Evolutionary conservation across 164 flowering plant genomes (phyloP), one percentile per base, ranked within the genome.

Genomic region (Berberis thunbergii): DNA sequence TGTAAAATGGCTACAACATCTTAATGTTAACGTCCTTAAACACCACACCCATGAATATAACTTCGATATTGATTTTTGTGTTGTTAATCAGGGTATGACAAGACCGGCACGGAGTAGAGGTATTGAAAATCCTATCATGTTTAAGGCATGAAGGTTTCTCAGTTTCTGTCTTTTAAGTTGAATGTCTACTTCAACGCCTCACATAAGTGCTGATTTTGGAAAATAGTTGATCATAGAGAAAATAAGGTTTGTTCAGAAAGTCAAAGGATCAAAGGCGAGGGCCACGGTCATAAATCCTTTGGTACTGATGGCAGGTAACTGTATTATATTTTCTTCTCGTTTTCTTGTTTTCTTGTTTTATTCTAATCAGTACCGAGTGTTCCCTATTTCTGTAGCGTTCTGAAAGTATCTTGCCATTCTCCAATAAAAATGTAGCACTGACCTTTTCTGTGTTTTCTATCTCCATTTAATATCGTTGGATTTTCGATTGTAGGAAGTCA

Each of bases 61-160:
- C 41, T 59, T 49, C 49, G 49, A 40, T 58, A 66, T 7, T 49
- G 40, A 41, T 10, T 6, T 60, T 43, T 44, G 41, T 53, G 13
- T 10, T 58, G 44, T 26, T 63, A 61, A 39, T 58, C 66, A 81
- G 87, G 84, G 70, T 50, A 72, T 66, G 59, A 64, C 41, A 60
- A 73, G 58, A 44, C 40, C 53, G 61, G 66, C 59, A 49, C 62
- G 45, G 64, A 62, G 57, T 57, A 65, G 68, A 70, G 78, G 65
- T 63, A 58, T 26, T 43, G 64, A 52, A 43, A 62, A 53, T 50
- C 40, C 11, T 6, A 62, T 66, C 13, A 50, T 63, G 49, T 45
- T 54, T 38, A 64, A 59, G 58, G 74, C 55, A 68, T 74, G 86
- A 83, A 64, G 44, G 73, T 68, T 7, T 63, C 50, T 13, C 52